Conservation (phyloP, 2,329 filamentous ascomycete genomes). For the Cylindrodendrum hubeiense region DNA sequence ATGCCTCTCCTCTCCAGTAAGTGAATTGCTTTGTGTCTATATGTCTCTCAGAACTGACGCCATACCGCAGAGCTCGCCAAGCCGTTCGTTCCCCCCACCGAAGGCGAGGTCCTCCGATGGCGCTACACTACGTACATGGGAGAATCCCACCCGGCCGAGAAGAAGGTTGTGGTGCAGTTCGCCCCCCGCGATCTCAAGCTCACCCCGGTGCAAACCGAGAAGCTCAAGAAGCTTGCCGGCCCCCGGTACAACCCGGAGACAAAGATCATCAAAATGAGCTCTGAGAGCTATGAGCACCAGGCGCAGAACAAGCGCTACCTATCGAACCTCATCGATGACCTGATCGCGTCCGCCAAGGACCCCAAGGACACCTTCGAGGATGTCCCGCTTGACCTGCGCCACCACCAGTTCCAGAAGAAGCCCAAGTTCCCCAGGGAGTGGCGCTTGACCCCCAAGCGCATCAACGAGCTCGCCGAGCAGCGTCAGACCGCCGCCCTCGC, state of each 20-base stretch:
- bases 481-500: slow-evolving; percentile 64
- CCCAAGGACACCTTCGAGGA: slow-evolving; percentile 86
- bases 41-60: slow-evolving; percentile 15
- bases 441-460: slow-evolving; percentile 80
- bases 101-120: slow-evolving; percentile 84
- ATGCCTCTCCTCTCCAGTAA: slow-evolving; percentile 90
- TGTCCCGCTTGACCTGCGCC: slow-evolving; percentile 88
- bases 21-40: slow-evolving; percentile 49
- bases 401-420: slow-evolving; percentile 78
- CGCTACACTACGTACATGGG: slow-evolving; percentile 98
- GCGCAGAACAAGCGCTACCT: slow-evolving; percentile 98
- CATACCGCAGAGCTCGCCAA: slow-evolving; percentile 77
- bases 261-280: slow-evolving; percentile 87
- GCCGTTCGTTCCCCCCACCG: slow-evolving; percentile 79
- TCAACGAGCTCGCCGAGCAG: slow-evolving; percentile 71
- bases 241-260: slow-evolving; percentile 88
- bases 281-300: slow-evolving; percentile 87
- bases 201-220: slow-evolving; percentile 75
- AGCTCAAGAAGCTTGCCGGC: slow-evolving; percentile 90
- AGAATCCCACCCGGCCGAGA: slow-evolving; percentile 89
- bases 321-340: slow-evolving; percentile 78
- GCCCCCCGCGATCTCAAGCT: slow-evolving; percentile 79
- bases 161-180: slow-evolving; percentile 96
- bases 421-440: slow-evolving; percentile 85
- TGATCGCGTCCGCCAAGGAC: slow-evolving; percentile 84